Evolutionary conservation across 768 basidiomycete genomes (phyloP).

Genomic region (Ramaria sp.): DNA sequence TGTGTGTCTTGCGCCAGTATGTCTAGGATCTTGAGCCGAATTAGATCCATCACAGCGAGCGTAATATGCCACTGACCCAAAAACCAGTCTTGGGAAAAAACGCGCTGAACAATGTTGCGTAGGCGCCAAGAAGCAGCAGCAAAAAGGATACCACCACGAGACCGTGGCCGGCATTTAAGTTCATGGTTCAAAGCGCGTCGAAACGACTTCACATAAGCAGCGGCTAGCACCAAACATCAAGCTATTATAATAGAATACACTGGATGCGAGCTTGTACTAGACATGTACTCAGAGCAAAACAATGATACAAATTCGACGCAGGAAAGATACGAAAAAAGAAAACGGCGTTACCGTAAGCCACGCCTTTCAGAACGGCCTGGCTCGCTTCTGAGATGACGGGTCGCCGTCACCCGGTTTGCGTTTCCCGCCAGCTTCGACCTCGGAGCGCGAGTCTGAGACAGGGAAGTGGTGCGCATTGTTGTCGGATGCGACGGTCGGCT

Average conservation of each 20-base stretch:
- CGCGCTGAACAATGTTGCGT: slow-evolving; percentile 56
- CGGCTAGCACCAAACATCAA: neutral
- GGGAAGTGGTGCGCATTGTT: slow-evolving; percentile 4
- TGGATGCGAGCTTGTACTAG: neutral
- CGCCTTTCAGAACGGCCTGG: neutral
- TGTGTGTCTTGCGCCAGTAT: slow-evolving; percentile 61
- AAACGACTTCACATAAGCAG: neutral
- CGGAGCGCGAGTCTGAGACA: slow-evolving; percentile 9
- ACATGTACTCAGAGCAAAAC: too few relatives aligned
- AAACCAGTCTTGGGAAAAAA: slow-evolving; percentile 46
- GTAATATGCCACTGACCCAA: slow-evolving; percentile 31
- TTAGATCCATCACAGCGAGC: neutral
- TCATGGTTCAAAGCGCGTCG: neutral
- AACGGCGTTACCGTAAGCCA: neutral
- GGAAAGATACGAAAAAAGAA: too few relatives aligned
- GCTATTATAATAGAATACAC: neutral
- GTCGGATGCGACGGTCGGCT: neutral
- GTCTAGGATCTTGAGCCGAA: slow-evolving; percentile 43
- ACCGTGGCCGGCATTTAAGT: slow-evolving; percentile 32
- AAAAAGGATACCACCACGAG: slow-evolving; percentile 34
- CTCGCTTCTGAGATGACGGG: slow-evolving; percentile 1
- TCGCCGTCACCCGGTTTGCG: slow-evolving; percentile 1
- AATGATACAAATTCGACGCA: too few relatives aligned
- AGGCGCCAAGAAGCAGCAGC: slow-evolving; percentile 48
- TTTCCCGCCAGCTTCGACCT: slow-evolving; percentile 5